Evolutionary conservation across 148 eudicot species (phyloP).

Genomic region (Euryodendron excelsum): DNA sequence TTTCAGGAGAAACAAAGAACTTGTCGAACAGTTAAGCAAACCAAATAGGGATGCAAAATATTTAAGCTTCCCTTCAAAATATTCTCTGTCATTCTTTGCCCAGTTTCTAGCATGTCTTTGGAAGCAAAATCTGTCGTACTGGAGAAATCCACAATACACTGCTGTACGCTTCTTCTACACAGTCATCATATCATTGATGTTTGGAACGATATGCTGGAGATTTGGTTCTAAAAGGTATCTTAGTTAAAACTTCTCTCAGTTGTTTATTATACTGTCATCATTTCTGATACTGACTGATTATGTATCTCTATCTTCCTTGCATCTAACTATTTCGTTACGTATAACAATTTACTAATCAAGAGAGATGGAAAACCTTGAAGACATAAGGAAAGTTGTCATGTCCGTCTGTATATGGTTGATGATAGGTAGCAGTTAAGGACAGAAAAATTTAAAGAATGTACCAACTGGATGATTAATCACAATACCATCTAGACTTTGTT

Average conservation of each 20-base stretch:
- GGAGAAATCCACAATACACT: constrained; percentile 80
- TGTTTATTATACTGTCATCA: not conserved
- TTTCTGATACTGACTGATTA: constrained; percentile 2
- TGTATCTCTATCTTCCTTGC: too few species aligned
- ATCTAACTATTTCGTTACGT: not conserved
- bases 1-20: constrained; percentile 58
- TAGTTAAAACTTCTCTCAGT: not conserved
- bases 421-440: not conserved
- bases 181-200: constrained; percentile 72
- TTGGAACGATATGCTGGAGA: constrained; percentile 80
- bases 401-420: not conserved
- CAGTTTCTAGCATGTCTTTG: constrained; percentile 68
- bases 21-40: constrained; percentile 59
- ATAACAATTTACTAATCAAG: not conserved
- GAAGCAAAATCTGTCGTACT: constrained; percentile 76
- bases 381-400: not conserved
- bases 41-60: constrained; percentile 45
- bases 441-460: not conserved
- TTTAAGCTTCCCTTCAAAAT: constrained; percentile 58
- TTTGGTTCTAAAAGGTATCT: constrained; percentile 72
- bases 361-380: constrained; percentile 8
- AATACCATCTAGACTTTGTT: not conserved
- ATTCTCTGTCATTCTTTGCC: constrained; percentile 50
- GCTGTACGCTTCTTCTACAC: constrained; percentile 84
- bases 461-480: not conserved